Evolutionary conservation across 768 basidiomycete genomes (phyloP), one percentile per base, ranked within the genome.

Genomic region (Trametes villosa): DNA sequence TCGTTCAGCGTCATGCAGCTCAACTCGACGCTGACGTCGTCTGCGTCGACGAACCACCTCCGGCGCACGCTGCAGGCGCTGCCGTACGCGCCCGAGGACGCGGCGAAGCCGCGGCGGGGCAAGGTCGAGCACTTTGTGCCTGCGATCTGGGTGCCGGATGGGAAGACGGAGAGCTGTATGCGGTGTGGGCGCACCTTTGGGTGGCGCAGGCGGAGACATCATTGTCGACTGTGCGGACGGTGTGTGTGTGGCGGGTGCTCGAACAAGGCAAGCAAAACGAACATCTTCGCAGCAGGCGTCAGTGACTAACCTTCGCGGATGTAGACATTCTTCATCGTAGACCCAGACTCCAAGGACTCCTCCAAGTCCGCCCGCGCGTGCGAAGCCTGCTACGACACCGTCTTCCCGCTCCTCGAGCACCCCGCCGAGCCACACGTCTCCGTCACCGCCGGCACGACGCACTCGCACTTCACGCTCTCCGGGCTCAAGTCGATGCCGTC

Each of bases 91-190:
- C 87, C 86, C 0, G 76, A 80, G 1, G 70, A 68, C 57, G 67
- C 42, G 29, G 51, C 61, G 53, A 71, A 67, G 40, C 72, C 80
- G 65, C 75, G 79, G 65, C 71, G 85, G 41, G 78, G 79, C 11
- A 82, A 77, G 68, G 88, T 90, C 54, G 90, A 91, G 45, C 86
- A 91, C 72, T 96, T 94, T 78, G 85, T 94, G 1, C 94, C 95
- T 5, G 90, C 95, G 0, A 84, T 96, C 26, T 97, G 95, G 95
- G 87, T 96, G 30, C 93, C 95, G 0, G 93, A 97, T 69, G 83
- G 85, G 60, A 91, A 83, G 72, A 88, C 91, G n/a, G 83, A 84
- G 54, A 79, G 81, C 22, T 97, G 95, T 70, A 94, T 94, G 93
- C 80, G 90, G 11, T 97, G 95, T 68, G 85, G 85, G 6, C 76